Evolutionary conservation across 1,284 basidiomycete species (phyloP).

Genomic region (Boletus sp.): DNA sequence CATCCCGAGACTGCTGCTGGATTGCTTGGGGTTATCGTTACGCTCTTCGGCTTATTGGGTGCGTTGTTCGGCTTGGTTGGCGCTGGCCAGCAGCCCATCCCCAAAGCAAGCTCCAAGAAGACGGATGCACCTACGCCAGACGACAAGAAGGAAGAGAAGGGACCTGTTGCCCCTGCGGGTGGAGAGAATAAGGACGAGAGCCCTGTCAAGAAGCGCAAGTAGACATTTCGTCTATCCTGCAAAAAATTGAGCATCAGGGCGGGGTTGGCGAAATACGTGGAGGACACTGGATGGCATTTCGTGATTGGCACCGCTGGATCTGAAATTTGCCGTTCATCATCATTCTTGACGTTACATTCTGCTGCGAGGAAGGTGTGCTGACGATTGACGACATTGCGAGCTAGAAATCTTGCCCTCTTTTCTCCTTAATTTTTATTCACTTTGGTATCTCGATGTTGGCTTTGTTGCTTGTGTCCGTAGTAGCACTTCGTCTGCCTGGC

Average conservation of each 20-base stretch:
- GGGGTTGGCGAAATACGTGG: constrained; percentile 13
- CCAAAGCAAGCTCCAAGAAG: constrained; percentile 70
- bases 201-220: constrained; percentile 33
- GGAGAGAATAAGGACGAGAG: constrained; percentile 54
- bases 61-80: constrained; percentile 77
- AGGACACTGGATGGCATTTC: constrained; percentile 12
- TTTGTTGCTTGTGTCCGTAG: constrained; percentile 24
- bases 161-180: constrained; percentile 65
- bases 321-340: constrained; percentile 2
- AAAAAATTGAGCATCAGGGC: constrained; percentile 11
- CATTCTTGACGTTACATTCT: constrained; percentile 8
- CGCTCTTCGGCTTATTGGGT: constrained; percentile 80
- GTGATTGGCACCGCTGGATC: not conserved
- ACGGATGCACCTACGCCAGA: constrained; percentile 60
- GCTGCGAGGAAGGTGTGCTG: constrained; percentile 8
- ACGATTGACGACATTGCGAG: constrained; percentile 4
- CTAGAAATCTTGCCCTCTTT: not conserved
- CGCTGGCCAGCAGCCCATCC: constrained; percentile 62
- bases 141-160: constrained; percentile 59
- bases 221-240: constrained; percentile 7
- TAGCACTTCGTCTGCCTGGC: not conserved
- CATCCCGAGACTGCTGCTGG: constrained; percentile 83
- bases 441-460: constrained; percentile 7
- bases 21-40: constrained; percentile 68
- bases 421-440: constrained; percentile 8